Percentiles rank a stretch among this genome's conserved stretches.
Evolutionary conservation across 495 filamentous ascomycete species (phyloP).

Genomic region (Penicillium odoratum): DNA sequence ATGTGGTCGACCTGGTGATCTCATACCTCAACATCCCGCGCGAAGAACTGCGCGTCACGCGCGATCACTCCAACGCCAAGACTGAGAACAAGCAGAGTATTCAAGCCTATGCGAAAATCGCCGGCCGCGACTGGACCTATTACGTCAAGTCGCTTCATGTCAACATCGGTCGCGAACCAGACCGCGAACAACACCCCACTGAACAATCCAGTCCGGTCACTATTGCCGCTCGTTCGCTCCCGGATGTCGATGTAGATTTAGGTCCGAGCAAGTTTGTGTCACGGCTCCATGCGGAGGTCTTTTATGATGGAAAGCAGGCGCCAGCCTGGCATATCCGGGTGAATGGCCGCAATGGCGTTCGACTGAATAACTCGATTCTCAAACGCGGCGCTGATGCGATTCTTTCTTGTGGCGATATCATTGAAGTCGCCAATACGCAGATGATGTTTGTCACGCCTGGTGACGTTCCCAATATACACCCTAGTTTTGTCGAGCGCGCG

Average conservation of each 20-base stretch:
- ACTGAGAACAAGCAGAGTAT: slow-evolving; percentile 68
- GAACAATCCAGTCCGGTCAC: slow-evolving; percentile 48
- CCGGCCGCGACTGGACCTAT: slow-evolving; percentile 91
- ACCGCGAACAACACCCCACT: slow-evolving; percentile 48
- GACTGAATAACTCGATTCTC: slow-evolving; percentile 68
- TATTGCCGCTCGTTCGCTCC: slow-evolving; percentile 46
- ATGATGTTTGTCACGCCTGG: slow-evolving; percentile 97
- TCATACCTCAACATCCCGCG: slow-evolving; percentile 62
- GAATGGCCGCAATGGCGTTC: slow-evolving; percentile 87
- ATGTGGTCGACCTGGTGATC: slow-evolving; percentile 72
- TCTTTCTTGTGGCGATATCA: slow-evolving; percentile 79
- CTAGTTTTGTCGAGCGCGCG: slow-evolving; percentile 52
- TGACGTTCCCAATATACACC: slow-evolving; percentile 58
- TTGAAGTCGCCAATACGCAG: slow-evolving; percentile 87
- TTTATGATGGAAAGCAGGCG: slow-evolving; percentile 65
- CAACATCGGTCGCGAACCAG: slow-evolving; percentile 81
- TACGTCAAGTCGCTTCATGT: slow-evolving; percentile 79
- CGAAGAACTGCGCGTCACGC: slow-evolving; percentile 64
- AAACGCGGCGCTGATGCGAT: slow-evolving; percentile 62
- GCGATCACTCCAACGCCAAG: slow-evolving; percentile 73
- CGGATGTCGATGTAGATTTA: slow-evolving; percentile 80
- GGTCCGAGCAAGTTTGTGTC: slow-evolving; percentile 93
- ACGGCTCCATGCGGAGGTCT: slow-evolving; percentile 81
- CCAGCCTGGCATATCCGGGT: slow-evolving; percentile 77
- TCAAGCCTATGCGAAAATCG: slow-evolving; percentile 90